Conservation (phyloP, 176 grass and related monocot species). For the Chloris gayana region DNA sequence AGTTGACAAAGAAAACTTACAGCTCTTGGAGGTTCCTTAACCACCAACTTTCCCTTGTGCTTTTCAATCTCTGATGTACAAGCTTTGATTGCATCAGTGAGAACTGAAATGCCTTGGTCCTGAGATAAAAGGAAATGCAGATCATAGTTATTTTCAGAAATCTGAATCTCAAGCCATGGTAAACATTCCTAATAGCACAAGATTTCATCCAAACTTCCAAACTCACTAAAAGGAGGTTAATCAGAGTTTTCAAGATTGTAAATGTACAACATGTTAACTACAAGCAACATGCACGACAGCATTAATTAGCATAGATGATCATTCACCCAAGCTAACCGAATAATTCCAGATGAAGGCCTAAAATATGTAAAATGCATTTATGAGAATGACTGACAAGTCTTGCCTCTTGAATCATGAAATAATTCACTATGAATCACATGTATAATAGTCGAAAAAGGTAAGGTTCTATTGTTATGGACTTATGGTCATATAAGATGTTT, state of each 20-base stretch:
- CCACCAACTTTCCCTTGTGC: slow-evolving; percentile 74
- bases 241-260: no score
- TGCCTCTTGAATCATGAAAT: neutral
- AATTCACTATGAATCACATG: no score
- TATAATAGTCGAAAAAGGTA: neutral
- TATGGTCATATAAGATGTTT: slow-evolving; percentile 17
- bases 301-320: neutral
- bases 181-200: neutral
- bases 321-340: neutral
- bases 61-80: slow-evolving; percentile 76
- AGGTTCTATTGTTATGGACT: neutral
- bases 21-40: slow-evolving; percentile 95
- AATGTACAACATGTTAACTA: neutral
- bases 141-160: neutral
- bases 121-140: slow-evolving; percentile 31
- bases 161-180: neutral
- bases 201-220: neutral
- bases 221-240: neutral
- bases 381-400: neutral
- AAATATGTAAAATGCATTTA: neutral
- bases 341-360: neutral
- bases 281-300: neutral
- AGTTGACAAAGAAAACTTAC: slow-evolving; percentile 54
- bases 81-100: slow-evolving; percentile 75
- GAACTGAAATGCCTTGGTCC: slow-evolving; percentile 83